phyloP scores from a whole-genome alignment of 805 yeast genomes.

The Teunomyces pallodes region DNA sequence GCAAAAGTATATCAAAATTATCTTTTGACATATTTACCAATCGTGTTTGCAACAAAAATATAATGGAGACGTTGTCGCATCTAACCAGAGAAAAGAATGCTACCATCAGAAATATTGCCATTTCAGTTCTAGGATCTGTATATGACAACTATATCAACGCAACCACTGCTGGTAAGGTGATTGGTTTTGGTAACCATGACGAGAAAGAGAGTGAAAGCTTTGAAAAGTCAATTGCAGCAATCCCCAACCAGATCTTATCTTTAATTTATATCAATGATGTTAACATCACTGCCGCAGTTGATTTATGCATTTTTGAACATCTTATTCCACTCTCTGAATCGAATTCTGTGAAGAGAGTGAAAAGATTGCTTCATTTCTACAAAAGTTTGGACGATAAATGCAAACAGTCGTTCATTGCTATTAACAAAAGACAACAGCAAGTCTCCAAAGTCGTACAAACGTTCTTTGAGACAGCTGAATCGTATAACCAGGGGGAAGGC shows the following conservation, averaged over 20 bases:
- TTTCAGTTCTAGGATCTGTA: slow-evolving; percentile 51
- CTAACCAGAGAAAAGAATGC: slow-evolving; percentile 69
- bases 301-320: slow-evolving; percentile 55
- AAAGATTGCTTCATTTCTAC: slow-evolving; percentile 51
- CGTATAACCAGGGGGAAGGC: slow-evolving; percentile 24
- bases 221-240: slow-evolving; percentile 37
- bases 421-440: slow-evolving; percentile 66
- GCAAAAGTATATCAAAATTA: slow-evolving; percentile 48
- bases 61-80: slow-evolving; percentile 56
- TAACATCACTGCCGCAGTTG: slow-evolving; percentile 64
- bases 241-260: slow-evolving; percentile 66
- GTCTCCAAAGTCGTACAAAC: slow-evolving; percentile 50
- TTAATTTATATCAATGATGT: slow-evolving; percentile 73
- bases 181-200: slow-evolving; percentile 30
- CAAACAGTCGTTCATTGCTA: slow-evolving; percentile 62
- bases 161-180: slow-evolving; percentile 11
- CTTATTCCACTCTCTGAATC: slow-evolving; percentile 53
- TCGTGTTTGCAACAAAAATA: slow-evolving; percentile 44
- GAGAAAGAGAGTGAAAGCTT: slow-evolving; percentile 23
- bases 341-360: slow-evolving; percentile 46
- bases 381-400: slow-evolving; percentile 54
- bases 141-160: slow-evolving; percentile 47
- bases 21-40: slow-evolving; percentile 46
- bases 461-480: slow-evolving; percentile 49
- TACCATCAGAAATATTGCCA: slow-evolving; percentile 60